Base-by-base conservation (phyloP, 768 basidiomycete genomes). In the Russula abietina region DNA sequence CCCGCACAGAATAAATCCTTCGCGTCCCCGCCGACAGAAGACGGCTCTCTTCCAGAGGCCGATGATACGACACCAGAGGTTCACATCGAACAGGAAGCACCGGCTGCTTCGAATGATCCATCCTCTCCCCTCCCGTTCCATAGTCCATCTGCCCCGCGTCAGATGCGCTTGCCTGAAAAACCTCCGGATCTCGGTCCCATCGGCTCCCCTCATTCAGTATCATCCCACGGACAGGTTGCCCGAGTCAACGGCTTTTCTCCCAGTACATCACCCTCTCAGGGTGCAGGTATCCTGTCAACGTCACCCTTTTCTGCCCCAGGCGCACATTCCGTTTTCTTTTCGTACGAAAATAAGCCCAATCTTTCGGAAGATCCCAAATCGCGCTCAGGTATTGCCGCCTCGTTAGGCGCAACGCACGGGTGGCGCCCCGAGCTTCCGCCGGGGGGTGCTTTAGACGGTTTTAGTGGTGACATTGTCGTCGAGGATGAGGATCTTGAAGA, bases 401-500 rank as follows among this genome's bases (percentile, higher is more conserved):
- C 87, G 26, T 78, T 89, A 19, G 86, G 87, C 4, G 79, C 82
- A 7, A 78, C 80, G 72, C 78, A 79, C 70, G 70, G 78, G 74
- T 70, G 80, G 80, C 65, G 67, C 11, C 58, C 68, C 16, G 71
- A 72, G 19, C 41, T 53, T 61, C 43, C 62, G 32, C 55, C 52
- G 49, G 64, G 55, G 0, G 57, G 61, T 8, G 53, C 53, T 28
- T 57, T 50, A 38, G 65, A 59, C 28, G 55, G 28, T 26, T 60
- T 65, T 30, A 57, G 66, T 36, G 65, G 68, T 51, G 74, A 73
- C 19, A 81, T 80, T 19, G 73, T 75, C 39, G 82, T 82, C 0
- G 85, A 86, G 22, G 89, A 88, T 54, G 91, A 86, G 50, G 91
- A 94, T 67, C 71, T 91, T 53, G 92, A 93, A 70, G 94, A 93